phyloP scores from a whole-genome alignment of 1,284 basidiomycete species.

The Ganoderma multipileum region DNA sequence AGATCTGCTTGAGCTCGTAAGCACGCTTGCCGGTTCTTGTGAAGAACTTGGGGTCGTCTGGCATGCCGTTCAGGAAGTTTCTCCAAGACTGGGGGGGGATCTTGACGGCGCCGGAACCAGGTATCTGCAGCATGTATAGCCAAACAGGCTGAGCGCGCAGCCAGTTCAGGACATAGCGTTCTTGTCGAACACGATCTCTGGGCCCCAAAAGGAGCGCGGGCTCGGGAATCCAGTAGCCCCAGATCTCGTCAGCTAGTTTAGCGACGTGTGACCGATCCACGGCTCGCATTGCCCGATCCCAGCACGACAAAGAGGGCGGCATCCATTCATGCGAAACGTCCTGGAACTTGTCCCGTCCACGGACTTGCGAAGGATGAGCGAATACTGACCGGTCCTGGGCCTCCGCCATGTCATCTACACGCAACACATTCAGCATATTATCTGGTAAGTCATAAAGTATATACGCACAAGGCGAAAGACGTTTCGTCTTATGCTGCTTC shows the following conservation, averaged over 20 bases:
- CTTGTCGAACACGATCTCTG: neutral
- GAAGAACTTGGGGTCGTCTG: neutral
- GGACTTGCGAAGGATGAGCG: neutral
- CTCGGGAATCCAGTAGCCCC: slow-evolving; percentile 22
- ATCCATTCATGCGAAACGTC: slow-evolving; percentile 11
- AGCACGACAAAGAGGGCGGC: slow-evolving; percentile 2
- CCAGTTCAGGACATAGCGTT: slow-evolving; percentile 11
- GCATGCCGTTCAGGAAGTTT: slow-evolving; percentile 8
- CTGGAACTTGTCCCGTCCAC: slow-evolving; percentile 16
- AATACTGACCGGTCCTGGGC: too few relatives aligned
- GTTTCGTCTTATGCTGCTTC: too few relatives aligned
- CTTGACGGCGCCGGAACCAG: neutral
- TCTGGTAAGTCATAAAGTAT: too few relatives aligned
- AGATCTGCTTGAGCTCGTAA: neutral
- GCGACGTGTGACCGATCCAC: neutral
- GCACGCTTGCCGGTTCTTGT: neutral
- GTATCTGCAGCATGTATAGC: slow-evolving; percentile 11
- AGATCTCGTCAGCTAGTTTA: neutral
- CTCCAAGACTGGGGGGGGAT: slow-evolving; percentile 12
- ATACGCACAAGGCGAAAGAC: too few relatives aligned
- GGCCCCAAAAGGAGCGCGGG: slow-evolving; percentile 10
- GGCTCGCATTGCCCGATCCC: slow-evolving; percentile 1
- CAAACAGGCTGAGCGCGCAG: slow-evolving; percentile 2
- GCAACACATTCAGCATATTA: too few relatives aligned
- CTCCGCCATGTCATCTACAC: too few relatives aligned